Conservation (phyloP, 352 stramenopile species). For the Phytophthora quininea region DNA sequence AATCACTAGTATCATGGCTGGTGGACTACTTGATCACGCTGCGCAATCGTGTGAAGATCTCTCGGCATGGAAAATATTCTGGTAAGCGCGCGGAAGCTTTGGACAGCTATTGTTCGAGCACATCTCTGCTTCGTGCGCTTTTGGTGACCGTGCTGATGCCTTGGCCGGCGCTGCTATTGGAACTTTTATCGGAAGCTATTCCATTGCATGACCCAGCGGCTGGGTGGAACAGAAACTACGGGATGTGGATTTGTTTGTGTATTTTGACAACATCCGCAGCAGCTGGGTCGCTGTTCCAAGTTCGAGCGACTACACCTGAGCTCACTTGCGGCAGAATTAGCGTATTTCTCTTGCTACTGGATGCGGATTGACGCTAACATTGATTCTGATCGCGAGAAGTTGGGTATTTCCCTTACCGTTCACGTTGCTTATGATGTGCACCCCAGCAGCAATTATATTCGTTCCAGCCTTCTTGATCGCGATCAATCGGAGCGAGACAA, state of each 20-base stretch:
- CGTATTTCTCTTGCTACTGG: neutral
- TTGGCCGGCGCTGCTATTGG: conserved; percentile 1
- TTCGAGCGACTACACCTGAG: conserved; percentile 2
- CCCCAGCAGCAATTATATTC: conserved; percentile 4
- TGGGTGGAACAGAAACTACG: conserved; percentile 1
- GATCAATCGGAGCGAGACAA: neutral
- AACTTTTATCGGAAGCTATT: neutral
- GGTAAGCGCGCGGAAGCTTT: neutral
- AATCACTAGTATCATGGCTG: neutral
- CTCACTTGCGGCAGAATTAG: neutral
- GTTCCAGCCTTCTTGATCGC: neutral
- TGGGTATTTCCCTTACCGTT: conserved; percentile 18
- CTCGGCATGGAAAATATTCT: neutral
- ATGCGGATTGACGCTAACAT: neutral
- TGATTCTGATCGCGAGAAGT: conserved; percentile 1
- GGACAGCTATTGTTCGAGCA: neutral
- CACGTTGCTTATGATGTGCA: neutral
- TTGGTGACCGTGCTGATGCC: neutral
- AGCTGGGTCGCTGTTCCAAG: conserved; percentile 1
- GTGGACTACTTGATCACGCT: neutral
- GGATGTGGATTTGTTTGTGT: neutral
- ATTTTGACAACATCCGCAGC: neutral
- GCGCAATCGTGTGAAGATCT: neutral
- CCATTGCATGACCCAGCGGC: neutral
- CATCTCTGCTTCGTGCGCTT: neutral